Conservation (phyloP, 805 yeast genomes). For the Torulaspora delbrueckii region DNA sequence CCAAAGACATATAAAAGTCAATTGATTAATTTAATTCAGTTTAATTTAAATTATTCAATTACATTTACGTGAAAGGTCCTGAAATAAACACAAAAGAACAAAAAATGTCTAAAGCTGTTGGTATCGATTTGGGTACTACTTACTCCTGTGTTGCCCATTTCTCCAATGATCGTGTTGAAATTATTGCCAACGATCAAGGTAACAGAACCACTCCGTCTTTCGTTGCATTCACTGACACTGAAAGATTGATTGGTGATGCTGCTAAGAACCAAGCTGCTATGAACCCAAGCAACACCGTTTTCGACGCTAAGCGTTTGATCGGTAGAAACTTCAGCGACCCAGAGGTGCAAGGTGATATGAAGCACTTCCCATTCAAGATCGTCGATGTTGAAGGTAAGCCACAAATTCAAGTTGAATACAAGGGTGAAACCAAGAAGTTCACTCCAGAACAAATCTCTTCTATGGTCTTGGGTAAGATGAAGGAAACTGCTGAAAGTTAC, state of each 20-base stretch:
- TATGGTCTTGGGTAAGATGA: slow-evolving; percentile 89
- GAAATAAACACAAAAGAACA: not conserved
- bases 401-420: slow-evolving; percentile 76
- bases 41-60: not conserved
- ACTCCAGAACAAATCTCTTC: slow-evolving; percentile 94
- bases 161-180: slow-evolving; percentile 83
- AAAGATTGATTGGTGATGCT: slow-evolving; percentile 94
- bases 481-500: slow-evolving; percentile 87
- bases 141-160: slow-evolving; percentile 95
- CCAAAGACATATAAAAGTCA: slow-evolving; percentile 1
- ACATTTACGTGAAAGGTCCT: not conserved
- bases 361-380: slow-evolving; percentile 86
- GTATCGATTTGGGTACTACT: slow-evolving; percentile 96
- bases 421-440: slow-evolving; percentile 81
- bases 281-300: slow-evolving; percentile 90
- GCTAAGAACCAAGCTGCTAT: slow-evolving; percentile 98
- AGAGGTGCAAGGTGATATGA: slow-evolving; percentile 51
- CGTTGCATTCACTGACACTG: slow-evolving; percentile 93
- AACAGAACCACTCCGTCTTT: slow-evolving; percentile 97
- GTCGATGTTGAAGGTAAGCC: slow-evolving; percentile 81
- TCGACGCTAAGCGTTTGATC: slow-evolving; percentile 93
- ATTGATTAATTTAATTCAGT: not conserved
- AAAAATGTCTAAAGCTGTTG: slow-evolving; percentile 41
- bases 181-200: slow-evolving; percentile 96
- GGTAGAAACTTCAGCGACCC: slow-evolving; percentile 60